Evolutionary conservation across 768 basidiomycete species (phyloP).

Genomic region (Serendipita sp.): DNA sequence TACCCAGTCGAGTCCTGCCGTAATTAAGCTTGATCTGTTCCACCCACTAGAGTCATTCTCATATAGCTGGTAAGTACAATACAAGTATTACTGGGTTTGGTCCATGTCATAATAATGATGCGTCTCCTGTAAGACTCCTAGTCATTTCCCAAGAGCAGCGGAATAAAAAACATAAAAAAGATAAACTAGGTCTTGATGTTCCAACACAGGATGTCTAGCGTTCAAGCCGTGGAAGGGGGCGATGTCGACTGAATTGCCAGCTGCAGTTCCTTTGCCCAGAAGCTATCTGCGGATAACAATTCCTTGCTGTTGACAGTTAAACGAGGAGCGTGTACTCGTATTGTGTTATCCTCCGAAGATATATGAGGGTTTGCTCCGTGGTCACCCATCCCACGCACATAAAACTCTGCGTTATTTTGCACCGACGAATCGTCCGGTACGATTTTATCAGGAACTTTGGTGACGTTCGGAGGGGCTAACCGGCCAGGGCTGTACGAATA

Average conservation of each 20-base stretch:
- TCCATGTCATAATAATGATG: not conserved
- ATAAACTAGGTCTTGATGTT: not conserved
- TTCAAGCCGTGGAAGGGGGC: not conserved
- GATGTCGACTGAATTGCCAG: not conserved
- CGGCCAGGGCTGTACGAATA: too few species aligned
- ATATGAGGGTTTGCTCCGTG: too few species aligned
- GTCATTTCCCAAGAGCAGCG: not conserved
- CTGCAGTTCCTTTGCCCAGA: constrained; percentile 5
- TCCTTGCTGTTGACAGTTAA: constrained; percentile 6
- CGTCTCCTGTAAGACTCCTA: not conserved
- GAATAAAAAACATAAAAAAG: not conserved
- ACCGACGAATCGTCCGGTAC: too few species aligned
- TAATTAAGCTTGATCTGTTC: too few species aligned
- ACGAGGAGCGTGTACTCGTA: not conserved
- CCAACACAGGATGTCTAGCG: not conserved
- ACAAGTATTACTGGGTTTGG: not conserved
- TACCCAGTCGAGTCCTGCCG: too few species aligned
- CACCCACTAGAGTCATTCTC: not conserved
- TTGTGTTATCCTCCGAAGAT: too few species aligned
- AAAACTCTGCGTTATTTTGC: too few species aligned
- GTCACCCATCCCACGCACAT: too few species aligned
- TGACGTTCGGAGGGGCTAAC: too few species aligned
- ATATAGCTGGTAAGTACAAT: not conserved
- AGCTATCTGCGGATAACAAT: not conserved
- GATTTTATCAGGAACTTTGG: too few species aligned